A percentile compares a stretch with the other conserved stretches of the same genome.
Conservation (phyloP, 1,284 basidiomycete genomes). For the Ustilago xerochloae region DNA sequence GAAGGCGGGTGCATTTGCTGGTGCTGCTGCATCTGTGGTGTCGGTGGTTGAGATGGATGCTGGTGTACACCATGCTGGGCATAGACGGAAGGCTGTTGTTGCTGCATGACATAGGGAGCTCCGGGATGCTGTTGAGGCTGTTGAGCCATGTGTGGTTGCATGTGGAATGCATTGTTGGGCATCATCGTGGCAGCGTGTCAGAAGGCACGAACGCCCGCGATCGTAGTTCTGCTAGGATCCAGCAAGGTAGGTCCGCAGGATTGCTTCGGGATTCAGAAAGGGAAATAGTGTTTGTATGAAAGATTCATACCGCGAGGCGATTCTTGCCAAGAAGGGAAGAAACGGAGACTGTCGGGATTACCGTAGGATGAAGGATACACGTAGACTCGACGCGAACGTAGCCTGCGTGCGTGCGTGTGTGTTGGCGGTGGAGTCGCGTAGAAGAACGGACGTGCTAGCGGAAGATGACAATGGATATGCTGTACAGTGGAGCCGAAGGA, state of each 20-base stretch:
- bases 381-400: neutral
- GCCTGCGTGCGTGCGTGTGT: neutral
- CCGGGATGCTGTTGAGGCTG: conserved; percentile 38
- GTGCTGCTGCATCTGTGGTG: conserved; percentile 15
- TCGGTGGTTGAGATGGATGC: conserved; percentile 17
- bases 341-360: neutral
- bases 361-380: neutral
- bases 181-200: conserved; percentile 25
- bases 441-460: neutral
- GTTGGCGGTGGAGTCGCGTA: neutral
- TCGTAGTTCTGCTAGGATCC: neutral
- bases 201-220: neutral
- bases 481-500: neutral
- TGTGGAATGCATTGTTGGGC: conserved; percentile 43
- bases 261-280: neutral
- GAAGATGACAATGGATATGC: neutral
- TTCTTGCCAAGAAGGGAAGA: neutral
- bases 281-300: too few relatives aligned
- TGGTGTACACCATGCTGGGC: conserved; percentile 26
- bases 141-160: conserved; percentile 32
- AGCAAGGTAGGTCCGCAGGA: neutral
- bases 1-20: conserved; percentile 7
- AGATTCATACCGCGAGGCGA: neutral
- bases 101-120: conserved; percentile 15
- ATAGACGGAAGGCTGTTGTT: conserved; percentile 38